These are phyloP conservation scores for Coemansia sp. DNA, from an alignment of 192 early-diverging fungal genomes.

Conservation along the genomic window DNA sequence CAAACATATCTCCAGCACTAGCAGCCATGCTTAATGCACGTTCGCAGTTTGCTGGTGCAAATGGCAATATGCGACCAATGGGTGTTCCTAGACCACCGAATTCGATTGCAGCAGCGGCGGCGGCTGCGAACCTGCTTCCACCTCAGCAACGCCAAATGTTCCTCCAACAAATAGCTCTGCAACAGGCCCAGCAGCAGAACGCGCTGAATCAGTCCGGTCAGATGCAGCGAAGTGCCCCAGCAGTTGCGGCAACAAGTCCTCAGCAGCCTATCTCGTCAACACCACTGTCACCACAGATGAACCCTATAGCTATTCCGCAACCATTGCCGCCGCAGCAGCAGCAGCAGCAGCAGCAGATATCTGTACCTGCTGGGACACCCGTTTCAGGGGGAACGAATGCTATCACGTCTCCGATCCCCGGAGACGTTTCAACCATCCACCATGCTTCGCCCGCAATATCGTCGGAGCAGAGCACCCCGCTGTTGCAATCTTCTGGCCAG, in stretches of 20 bases:
- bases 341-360: conserved; percentile 22
- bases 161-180: conserved; percentile 40
- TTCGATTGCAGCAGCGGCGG: conserved; percentile 14
- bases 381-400: conserved; percentile 2
- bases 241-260: conserved; percentile 1
- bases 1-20: conserved; percentile 38
- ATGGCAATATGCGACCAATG: conserved; percentile 9
- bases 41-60: conserved; percentile 28
- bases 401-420: conserved; percentile 15
- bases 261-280: conserved; percentile 13
- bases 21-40: conserved; percentile 45
- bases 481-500: conserved; percentile 18
- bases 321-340: no score
- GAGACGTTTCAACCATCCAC: conserved; percentile 4
- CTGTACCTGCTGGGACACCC: conserved; percentile 6
- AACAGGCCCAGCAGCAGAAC: conserved; percentile 32
- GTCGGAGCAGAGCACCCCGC: conserved; percentile 19
- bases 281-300: conserved; percentile 25
- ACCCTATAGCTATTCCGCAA: conserved; percentile 10
- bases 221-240: conserved; percentile 17
- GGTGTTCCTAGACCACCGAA: conserved; percentile 9
- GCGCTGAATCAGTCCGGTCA: conserved; percentile 12
- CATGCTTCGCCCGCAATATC: conserved; percentile 15
- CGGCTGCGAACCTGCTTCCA: conserved; percentile 31
- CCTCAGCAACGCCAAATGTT: conserved; percentile 49